A percentile compares a stretch with the other conserved stretches of the same genome.
These are phyloP conservation scores for Betula pendula DNA, from an alignment of 306 rosid species.

Conservation along the genomic window DNA sequence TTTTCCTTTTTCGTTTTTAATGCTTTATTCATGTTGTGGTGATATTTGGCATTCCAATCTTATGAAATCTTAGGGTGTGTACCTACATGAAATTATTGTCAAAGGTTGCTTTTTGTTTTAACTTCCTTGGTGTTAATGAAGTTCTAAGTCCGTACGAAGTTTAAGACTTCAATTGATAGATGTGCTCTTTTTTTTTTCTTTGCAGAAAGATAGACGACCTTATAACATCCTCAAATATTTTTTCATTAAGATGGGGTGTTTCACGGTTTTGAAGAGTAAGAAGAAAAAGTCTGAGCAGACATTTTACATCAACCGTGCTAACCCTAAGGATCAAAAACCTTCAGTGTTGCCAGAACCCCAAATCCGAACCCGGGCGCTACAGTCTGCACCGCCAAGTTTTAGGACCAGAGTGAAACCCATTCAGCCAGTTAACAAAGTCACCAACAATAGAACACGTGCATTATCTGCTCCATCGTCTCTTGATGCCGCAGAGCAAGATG, in stretches of 20 bases:
- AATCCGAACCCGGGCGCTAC: slow-evolving; percentile 64
- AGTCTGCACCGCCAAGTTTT: slow-evolving; percentile 98
- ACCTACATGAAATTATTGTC: not conserved
- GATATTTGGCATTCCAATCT: not conserved
- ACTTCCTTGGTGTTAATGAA: not conserved
- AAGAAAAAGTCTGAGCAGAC: slow-evolving; percentile 74
- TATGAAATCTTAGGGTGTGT: not conserved
- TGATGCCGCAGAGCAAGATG: slow-evolving; percentile 90
- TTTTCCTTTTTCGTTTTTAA: not conserved
- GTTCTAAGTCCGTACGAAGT: slow-evolving; percentile 1
- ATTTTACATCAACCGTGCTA: slow-evolving; percentile 40
- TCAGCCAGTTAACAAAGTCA: slow-evolving; percentile 51
- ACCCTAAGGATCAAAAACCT: slow-evolving; percentile 57
- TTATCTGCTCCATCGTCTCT: slow-evolving; percentile 93
- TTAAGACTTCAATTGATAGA: slow-evolving; percentile 27
- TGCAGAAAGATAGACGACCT: slow-evolving; percentile 44
- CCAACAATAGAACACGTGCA: slow-evolving; percentile 60
- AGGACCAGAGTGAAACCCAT: slow-evolving; percentile 83
- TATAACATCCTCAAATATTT: slow-evolving; percentile 27
- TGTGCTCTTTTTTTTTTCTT: slow-evolving; percentile 18
- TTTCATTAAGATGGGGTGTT: slow-evolving; percentile 75
- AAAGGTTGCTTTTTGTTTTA: not conserved
- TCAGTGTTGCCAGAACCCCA: slow-evolving; percentile 77
- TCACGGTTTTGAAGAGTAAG: slow-evolving; percentile 80
- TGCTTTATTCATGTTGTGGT: not conserved